Percentiles rank a stretch among this genome's conserved stretches.
These are phyloP conservation scores for Aspergillus sclerotiicarbonarius DNA, from an alignment of 495 filamentous ascomycete species.

Conservation along the genomic window DNA sequence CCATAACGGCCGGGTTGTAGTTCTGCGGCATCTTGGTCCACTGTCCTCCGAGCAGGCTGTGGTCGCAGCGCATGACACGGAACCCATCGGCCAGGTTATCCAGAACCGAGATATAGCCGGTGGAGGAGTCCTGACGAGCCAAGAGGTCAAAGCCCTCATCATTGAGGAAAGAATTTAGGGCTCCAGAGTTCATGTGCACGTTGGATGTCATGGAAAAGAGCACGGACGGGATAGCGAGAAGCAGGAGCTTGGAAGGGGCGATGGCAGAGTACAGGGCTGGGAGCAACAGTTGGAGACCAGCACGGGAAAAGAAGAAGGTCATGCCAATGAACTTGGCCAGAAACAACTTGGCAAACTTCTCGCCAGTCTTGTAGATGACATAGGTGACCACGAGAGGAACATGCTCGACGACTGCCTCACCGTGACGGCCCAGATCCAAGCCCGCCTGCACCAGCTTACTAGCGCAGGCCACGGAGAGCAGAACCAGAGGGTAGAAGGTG, in stretches of 20 bases:
- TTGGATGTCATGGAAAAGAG: conserved; percentile 69
- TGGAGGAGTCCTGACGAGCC: conserved; percentile 77
- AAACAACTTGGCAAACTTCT: conserved; percentile 49
- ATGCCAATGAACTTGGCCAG: conserved; percentile 58
- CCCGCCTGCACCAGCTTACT: conserved; percentile 60
- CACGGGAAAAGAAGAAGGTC: conserved; percentile 61
- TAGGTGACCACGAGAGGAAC: conserved; percentile 61
- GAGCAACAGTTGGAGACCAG: conserved; percentile 68
- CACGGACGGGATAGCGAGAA: conserved; percentile 64
- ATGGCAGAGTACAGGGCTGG: conserved; percentile 60
- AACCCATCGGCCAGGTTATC: conserved; percentile 69
- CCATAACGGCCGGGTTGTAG: conserved; percentile 56
- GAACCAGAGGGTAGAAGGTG: conserved; percentile 71
- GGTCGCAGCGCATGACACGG: conserved; percentile 86
- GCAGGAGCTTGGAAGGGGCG: conserved; percentile 64
- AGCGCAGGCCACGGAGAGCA: conserved; percentile 63
- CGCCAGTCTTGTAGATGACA: conserved; percentile 58
- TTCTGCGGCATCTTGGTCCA: conserved; percentile 52
- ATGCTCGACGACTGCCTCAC: conserved; percentile 55
- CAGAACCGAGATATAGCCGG: conserved; percentile 89
- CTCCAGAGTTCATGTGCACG: conserved; percentile 59
- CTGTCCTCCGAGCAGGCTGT: conserved; percentile 91
- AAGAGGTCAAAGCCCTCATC: conserved; percentile 56
- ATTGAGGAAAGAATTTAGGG: conserved; percentile 62
- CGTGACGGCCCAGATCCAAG: conserved; percentile 52